A percentile compares a stretch with the other conserved stretches of the same genome.
Conservation (phyloP, 2,329 filamentous ascomycete species). For the Fusarium concolor region DNA sequence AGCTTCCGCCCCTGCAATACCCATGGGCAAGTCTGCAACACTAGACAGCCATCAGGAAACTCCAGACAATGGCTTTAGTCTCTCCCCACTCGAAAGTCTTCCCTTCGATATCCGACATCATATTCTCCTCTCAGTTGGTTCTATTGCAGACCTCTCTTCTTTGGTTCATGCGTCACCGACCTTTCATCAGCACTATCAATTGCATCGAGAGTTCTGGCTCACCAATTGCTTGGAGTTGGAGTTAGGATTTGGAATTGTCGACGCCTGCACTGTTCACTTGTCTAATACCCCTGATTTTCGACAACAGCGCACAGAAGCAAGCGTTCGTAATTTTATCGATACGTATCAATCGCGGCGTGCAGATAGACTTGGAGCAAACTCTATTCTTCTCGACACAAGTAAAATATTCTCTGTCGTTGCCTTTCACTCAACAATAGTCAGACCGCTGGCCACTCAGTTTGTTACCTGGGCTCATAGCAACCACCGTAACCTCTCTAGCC, state of each 20-base stretch:
- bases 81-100: neutral
- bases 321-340: neutral
- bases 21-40: too few species aligned
- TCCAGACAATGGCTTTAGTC: accelerated
- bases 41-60: too few species aligned
- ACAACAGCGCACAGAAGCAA: neutral
- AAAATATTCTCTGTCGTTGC: neutral
- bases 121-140: neutral
- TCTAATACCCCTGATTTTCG: neutral
- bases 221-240: neutral
- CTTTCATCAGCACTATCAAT: neutral
- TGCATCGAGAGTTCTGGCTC: neutral
- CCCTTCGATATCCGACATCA: neutral
- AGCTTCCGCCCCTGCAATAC: too few species aligned
- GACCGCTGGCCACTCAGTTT: neutral
- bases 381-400: neutral
- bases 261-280: neutral
- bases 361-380: accelerated
- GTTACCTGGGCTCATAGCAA: neutral
- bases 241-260: neutral
- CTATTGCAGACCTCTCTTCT: neutral
- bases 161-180: neutral
- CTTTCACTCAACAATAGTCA: neutral
- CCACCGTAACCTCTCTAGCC: neutral
- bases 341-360: neutral